These are phyloP conservation scores for Sphaerosporella brunnea DNA, from an alignment of 495 filamentous ascomycete genomes.

Conservation along the genomic window DNA sequence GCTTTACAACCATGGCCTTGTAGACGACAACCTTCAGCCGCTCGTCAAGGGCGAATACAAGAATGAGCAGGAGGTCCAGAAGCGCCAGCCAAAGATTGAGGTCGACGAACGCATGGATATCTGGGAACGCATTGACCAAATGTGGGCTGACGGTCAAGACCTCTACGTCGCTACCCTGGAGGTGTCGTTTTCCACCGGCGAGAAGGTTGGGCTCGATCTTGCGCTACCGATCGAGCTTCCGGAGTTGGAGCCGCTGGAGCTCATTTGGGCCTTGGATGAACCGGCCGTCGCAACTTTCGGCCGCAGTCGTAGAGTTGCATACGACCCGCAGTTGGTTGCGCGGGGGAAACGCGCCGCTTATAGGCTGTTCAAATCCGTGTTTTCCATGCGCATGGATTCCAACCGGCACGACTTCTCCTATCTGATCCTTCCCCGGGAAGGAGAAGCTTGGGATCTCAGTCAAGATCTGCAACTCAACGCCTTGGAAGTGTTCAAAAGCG, in stretches of 20 bases:
- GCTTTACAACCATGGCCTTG: constrained; percentile 49
- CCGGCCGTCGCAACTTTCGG: constrained; percentile 4
- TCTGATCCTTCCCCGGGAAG: constrained; percentile 16
- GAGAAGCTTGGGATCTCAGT: constrained; percentile 9
- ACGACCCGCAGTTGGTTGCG: constrained; percentile 4
- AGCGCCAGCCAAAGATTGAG: constrained; percentile 31
- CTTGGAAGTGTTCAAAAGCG: constrained; percentile 11
- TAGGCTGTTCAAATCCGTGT: constrained; percentile 14
- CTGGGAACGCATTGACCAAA: constrained; percentile 30
- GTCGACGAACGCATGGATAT: constrained; percentile 45
- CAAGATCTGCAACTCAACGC: constrained; percentile 3
- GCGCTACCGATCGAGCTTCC: constrained; percentile 9
- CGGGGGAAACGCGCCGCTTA: constrained; percentile 16
- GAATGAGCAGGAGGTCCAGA: constrained; percentile 28
- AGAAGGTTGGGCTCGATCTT: constrained; percentile 6
- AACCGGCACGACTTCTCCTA: constrained; percentile 20
- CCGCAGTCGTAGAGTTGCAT: background rate
- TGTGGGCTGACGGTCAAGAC: constrained; percentile 11
- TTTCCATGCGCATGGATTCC: constrained; percentile 14
- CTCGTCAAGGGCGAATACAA: constrained; percentile 27
- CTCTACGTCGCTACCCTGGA: background rate
- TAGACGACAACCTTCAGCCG: constrained; percentile 70
- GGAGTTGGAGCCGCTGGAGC: background rate
- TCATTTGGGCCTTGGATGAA: constrained; percentile 10
- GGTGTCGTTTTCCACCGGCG: background rate